Conservation (phyloP, 345 rosid genomes). For the Jatropha curcas region DNA sequence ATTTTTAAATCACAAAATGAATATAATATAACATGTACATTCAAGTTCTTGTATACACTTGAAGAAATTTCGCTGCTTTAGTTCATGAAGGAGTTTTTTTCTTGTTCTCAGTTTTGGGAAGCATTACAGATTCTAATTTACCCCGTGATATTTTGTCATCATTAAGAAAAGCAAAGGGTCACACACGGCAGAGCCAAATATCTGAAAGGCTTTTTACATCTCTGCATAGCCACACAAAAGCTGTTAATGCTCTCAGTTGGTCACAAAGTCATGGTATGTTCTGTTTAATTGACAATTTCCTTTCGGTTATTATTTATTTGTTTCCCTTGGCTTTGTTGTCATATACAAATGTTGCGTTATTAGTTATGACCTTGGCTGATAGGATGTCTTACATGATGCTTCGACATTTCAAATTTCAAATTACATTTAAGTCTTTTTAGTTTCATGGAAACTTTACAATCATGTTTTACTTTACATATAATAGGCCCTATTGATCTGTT, state of each 20-base stretch:
- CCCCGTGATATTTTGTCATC: slow-evolving; percentile 43
- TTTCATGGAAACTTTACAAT: not conserved
- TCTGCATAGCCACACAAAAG: slow-evolving; percentile 59
- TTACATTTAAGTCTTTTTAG: not conserved
- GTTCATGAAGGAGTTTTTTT: not conserved
- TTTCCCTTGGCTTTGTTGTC: slow-evolving; percentile 2
- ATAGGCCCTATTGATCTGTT: slow-evolving; percentile 46
- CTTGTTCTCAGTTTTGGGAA: slow-evolving; percentile 51
- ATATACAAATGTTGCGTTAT: not conserved
- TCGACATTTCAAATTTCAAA: not conserved
- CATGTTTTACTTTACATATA: not conserved
- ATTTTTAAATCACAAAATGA: too few species aligned
- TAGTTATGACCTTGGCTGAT: not conserved
- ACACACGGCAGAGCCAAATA: slow-evolving; percentile 30
- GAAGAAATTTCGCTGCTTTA: not conserved
- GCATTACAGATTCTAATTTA: slow-evolving; percentile 49
- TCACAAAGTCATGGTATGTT: slow-evolving; percentile 68
- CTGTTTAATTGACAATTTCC: slow-evolving; percentile 1
- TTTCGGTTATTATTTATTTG: not conserved
- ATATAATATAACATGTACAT: not conserved
- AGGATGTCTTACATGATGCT: not conserved
- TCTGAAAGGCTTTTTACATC: slow-evolving; percentile 52
- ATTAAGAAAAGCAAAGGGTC: slow-evolving; percentile 37
- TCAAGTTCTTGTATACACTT: not conserved
- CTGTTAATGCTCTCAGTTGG: slow-evolving; percentile 75